Evolutionary conservation across 2,329 filamentous ascomycete genomes (phyloP).

Genomic region (Didymella sp.): DNA sequence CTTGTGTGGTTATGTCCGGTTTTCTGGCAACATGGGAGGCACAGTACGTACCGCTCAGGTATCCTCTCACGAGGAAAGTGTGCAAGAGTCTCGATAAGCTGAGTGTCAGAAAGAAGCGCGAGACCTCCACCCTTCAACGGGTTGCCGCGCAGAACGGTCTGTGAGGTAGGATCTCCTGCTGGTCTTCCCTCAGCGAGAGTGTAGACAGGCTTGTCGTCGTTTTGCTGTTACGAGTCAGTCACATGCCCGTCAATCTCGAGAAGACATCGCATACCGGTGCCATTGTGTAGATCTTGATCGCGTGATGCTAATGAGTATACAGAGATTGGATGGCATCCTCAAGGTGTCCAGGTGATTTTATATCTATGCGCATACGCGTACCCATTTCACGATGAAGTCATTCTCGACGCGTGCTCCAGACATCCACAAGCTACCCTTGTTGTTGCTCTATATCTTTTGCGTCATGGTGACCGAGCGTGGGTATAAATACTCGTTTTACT

Average conservation of each 20-base stretch:
- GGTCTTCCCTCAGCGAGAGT: slow-evolving; percentile 10
- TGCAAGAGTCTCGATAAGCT: not conserved
- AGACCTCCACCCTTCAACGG: slow-evolving; percentile 48
- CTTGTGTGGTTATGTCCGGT: no score
- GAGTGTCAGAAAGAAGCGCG: slow-evolving; percentile 37
- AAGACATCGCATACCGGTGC: not conserved
- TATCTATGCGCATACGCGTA: not conserved
- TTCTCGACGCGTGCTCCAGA: not conserved
- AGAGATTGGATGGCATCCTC: not conserved
- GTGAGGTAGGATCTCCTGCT: slow-evolving; percentile 6
- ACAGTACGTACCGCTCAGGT: not conserved
- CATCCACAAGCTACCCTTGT: not conserved
- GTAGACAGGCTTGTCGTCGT: slow-evolving; percentile 2
- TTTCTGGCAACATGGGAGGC: no score
- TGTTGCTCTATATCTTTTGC: not conserved
- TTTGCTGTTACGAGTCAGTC: not conserved
- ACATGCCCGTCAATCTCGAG: not conserved
- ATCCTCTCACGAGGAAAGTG: not conserved
- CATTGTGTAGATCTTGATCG: not conserved
- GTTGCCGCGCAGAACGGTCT: slow-evolving; percentile 6
- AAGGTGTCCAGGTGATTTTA: not conserved
- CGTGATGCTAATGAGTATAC: not conserved
- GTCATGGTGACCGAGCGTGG: not conserved
- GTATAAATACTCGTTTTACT: not conserved
- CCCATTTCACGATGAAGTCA: not conserved